Percentiles rank a stretch among this genome's conserved stretches.
phyloP scores from a whole-genome alignment of 2,329 filamentous ascomycete species.

The Capronia americana region DNA sequence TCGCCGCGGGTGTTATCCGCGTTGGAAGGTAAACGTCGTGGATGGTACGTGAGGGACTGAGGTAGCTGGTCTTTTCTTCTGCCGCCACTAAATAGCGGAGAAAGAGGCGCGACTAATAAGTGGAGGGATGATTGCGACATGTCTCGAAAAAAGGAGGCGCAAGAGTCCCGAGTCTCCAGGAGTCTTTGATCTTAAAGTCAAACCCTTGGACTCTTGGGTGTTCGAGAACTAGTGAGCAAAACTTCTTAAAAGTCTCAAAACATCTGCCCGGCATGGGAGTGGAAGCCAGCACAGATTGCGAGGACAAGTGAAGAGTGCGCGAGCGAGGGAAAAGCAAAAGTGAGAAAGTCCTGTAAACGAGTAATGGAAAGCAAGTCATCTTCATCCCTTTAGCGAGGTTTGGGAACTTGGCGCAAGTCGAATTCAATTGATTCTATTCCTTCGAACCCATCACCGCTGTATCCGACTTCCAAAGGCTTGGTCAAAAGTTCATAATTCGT shows the following conservation, averaged over 20 bases:
- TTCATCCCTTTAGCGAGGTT: neutral
- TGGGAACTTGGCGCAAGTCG: neutral
- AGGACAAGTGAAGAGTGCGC: neutral
- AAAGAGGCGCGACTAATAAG: neutral
- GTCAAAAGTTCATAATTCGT: too few species aligned
- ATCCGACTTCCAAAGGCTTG: too few species aligned
- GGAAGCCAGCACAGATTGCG: too few species aligned
- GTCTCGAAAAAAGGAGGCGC: neutral
- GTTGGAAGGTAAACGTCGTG: slow-evolving; percentile 61
- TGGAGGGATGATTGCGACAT: neutral
- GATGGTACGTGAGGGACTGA: neutral
- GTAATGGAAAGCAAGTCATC: neutral
- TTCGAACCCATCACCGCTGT: too few species aligned
- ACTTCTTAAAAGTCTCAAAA: too few species aligned
- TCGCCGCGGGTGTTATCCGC: slow-evolving; percentile 89
- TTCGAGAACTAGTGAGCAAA: neutral
- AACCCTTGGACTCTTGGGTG: neutral
- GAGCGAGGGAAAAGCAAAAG: neutral
- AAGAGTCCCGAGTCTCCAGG: neutral
- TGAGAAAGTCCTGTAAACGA: neutral
- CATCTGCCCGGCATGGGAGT: too few species aligned
- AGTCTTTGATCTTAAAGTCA: neutral
- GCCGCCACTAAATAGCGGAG: neutral
- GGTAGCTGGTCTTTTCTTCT: neutral
- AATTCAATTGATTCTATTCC: neutral